phyloP scores from a whole-genome alignment of 2,329 filamentous ascomycete genomes.

The Sporothrix brasiliensis region DNA sequence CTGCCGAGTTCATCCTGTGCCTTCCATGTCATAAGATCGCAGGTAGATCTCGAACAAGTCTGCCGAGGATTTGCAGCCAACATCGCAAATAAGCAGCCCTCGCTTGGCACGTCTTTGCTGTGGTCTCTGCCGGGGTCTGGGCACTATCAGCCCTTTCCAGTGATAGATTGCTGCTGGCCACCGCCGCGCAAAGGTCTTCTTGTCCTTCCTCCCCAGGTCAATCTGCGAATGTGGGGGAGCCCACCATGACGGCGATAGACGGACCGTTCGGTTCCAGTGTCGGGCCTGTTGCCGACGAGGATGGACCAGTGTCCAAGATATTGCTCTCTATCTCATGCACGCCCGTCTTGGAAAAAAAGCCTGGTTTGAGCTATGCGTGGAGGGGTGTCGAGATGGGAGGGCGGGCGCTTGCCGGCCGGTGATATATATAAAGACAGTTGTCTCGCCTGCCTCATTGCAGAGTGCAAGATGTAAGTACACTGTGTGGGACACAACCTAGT shows the following conservation, averaged over 20 bases:
- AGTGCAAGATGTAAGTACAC: background rate
- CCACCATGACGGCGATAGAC: background rate
- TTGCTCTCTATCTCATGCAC: slow-evolving; percentile 12
- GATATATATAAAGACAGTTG: slow-evolving; percentile 8
- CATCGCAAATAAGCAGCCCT: background rate
- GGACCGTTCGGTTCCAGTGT: slow-evolving; percentile 14
- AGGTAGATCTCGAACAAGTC: background rate
- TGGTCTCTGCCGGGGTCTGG: slow-evolving; percentile 2
- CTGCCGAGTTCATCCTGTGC: background rate
- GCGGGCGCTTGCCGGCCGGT: background rate
- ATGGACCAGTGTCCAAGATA: background rate
- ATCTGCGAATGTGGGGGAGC: background rate
- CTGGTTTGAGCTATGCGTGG: background rate
- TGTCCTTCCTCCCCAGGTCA: background rate
- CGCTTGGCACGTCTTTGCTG: slow-evolving; percentile 8
- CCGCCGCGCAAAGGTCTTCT: background rate
- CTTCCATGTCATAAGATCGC: background rate
- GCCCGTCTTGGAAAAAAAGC: slow-evolving; percentile 8
- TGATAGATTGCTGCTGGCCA: slow-evolving; percentile 1
- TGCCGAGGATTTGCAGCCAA: background rate
- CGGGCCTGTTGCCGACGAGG: background rate
- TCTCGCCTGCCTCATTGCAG: background rate
- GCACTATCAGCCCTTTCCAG: slow-evolving; percentile 1
- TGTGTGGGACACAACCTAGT: background rate
- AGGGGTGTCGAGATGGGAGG: background rate